These are phyloP conservation scores for Globisporangium recalcitrans DNA, from an alignment of 352 stramenopile genomes.

Conservation along the genomic window DNA sequence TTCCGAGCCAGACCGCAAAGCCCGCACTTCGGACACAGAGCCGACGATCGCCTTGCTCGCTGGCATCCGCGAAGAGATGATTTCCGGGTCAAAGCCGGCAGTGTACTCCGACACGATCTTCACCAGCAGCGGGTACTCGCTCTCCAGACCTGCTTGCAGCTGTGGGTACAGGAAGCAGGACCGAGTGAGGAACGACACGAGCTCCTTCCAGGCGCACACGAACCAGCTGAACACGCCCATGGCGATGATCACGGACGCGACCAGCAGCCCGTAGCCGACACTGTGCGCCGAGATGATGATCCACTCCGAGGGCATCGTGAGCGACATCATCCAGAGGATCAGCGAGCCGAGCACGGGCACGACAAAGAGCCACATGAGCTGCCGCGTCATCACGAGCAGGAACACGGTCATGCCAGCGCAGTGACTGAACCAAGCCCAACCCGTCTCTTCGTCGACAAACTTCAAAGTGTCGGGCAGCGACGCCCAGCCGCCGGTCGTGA, in stretches of 20 bases:
- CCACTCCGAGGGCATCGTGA: slow-evolving; percentile 69
- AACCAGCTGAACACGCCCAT: slow-evolving; percentile 83
- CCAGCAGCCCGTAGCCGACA: slow-evolving; percentile 63
- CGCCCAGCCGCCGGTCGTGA: slow-evolving; percentile 68
- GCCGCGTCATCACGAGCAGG: slow-evolving; percentile 65
- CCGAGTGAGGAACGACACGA: slow-evolving; percentile 75
- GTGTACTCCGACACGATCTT: slow-evolving; percentile 84
- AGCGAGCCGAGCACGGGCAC: slow-evolving; percentile 58
- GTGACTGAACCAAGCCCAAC: slow-evolving; percentile 85
- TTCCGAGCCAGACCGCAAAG: background rate
- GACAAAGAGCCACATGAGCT: slow-evolving; percentile 68
- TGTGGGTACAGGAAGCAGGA: slow-evolving; percentile 82
- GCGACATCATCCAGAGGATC: slow-evolving; percentile 73
- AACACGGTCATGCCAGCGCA: slow-evolving; percentile 76
- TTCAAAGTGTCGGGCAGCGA: slow-evolving; percentile 78
- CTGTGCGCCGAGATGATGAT: slow-evolving; percentile 84
- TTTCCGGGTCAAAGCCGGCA: slow-evolving; percentile 69
- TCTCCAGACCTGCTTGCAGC: slow-evolving; percentile 62
- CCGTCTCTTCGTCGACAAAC: slow-evolving; percentile 80
- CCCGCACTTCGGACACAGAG: background rate
- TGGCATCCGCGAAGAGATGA: slow-evolving; percentile 44
- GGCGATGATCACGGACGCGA: slow-evolving; percentile 69
- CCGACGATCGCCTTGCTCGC: slow-evolving; percentile 22
- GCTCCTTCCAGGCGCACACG: slow-evolving; percentile 66
- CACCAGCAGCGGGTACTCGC: slow-evolving; percentile 71